These are phyloP conservation scores for Colletotrichum plurivorum DNA, from an alignment of 2,329 filamentous ascomycete species.

Conservation along the genomic window DNA sequence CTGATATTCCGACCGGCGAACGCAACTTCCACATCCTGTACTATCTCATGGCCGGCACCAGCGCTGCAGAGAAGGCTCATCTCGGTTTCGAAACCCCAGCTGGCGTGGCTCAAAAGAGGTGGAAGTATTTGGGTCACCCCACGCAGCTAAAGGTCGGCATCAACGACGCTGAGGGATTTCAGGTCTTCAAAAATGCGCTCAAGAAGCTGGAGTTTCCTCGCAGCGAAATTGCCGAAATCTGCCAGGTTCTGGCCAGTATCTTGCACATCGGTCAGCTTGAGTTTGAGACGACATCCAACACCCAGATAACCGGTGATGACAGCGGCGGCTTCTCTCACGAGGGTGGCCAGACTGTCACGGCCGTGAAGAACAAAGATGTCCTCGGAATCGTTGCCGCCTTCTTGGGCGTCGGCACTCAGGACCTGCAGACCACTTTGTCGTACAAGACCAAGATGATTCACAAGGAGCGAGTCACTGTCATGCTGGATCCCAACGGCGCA, in stretches of 20 bases:
- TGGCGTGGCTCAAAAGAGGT: constrained; percentile 77
- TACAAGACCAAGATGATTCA: constrained; percentile 98
- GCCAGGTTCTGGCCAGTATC: constrained; percentile 92
- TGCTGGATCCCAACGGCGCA: constrained; percentile 94
- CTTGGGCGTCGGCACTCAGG: constrained; percentile 84
- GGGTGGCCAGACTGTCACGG: constrained; percentile 86
- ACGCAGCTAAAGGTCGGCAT: constrained; percentile 98
- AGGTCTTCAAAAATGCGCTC: constrained; percentile 96
- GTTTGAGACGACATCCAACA: constrained; percentile 86
- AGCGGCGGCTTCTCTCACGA: constrained; percentile 98
- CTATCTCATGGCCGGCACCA: constrained; percentile 94
- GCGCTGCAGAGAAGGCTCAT: constrained; percentile 89
- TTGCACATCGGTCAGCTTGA: constrained; percentile 98
- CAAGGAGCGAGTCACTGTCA: constrained; percentile 96
- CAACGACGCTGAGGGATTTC: constrained; percentile 95
- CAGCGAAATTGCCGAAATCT: constrained; percentile 95
- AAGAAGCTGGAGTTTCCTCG: constrained; percentile 95
- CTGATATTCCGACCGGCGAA: constrained; percentile 93
- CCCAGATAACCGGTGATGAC: constrained; percentile 85
- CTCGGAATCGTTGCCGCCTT: constrained; percentile 92
- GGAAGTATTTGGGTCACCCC: constrained; percentile 96
- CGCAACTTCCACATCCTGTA: constrained; percentile 97
- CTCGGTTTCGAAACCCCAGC: constrained; percentile 72
- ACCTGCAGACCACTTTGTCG: constrained; percentile 89
- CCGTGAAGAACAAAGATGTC: constrained; percentile 94